A percentile compares a stretch with the other conserved stretches of the same genome.
Conservation (phyloP, 352 stramenopile species). For the Pythium angustatum region DNA sequence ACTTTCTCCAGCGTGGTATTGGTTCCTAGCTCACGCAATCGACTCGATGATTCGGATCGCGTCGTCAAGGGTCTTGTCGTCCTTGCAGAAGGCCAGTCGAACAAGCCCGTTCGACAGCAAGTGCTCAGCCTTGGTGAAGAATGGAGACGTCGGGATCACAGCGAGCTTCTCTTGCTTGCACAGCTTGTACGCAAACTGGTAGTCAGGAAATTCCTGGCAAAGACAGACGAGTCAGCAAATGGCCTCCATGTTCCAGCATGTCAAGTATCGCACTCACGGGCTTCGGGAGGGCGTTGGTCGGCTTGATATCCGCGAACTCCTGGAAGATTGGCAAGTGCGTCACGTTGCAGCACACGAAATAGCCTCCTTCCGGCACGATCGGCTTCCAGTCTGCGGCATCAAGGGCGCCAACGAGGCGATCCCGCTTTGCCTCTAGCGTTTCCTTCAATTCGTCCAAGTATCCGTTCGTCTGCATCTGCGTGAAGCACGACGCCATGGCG, state of each 20-base stretch:
- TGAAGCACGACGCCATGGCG: constrained; percentile 88
- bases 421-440: constrained; percentile 74
- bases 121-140: constrained; percentile 89
- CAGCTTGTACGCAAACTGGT: constrained; percentile 89
- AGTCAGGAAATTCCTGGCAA: constrained; percentile 76
- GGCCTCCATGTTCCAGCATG: constrained; percentile 3
- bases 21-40: constrained; percentile 12
- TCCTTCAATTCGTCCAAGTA: constrained; percentile 78
- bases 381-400: constrained; percentile 81
- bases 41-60: constrained; percentile 75
- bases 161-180: constrained; percentile 90
- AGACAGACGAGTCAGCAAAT: constrained; percentile 8
- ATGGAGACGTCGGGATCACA: constrained; percentile 93
- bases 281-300: constrained; percentile 53
- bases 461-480: constrained; percentile 84
- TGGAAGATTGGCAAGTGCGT: constrained; percentile 67
- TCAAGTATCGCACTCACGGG: constrained; percentile 36
- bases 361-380: constrained; percentile 93
- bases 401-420: constrained; percentile 85
- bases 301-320: constrained; percentile 61
- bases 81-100: constrained; percentile 97
- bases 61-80: constrained; percentile 91
- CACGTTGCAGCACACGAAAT: constrained; percentile 94
- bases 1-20: constrained; percentile 38
- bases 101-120: constrained; percentile 73